Evolutionary conservation across 345 rosid genomes (phyloP).

Genomic region (Brassica carinata): DNA sequence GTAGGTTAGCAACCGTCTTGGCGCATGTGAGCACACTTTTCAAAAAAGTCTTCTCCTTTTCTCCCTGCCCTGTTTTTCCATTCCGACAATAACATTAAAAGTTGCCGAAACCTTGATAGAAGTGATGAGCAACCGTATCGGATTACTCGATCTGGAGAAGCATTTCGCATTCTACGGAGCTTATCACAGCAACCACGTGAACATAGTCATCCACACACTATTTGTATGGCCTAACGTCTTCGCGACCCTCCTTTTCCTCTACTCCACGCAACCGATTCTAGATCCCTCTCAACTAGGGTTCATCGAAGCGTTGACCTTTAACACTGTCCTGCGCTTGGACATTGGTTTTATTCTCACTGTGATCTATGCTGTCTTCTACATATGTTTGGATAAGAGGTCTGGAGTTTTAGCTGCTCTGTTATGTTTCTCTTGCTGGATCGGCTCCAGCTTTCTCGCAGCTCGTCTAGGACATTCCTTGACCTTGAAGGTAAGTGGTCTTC

Average conservation of each 20-base stretch:
- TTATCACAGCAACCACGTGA: conserved; percentile 68
- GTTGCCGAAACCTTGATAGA: background rate
- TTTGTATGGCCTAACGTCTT: conserved; percentile 85
- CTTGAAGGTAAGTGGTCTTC: conserved; percentile 72
- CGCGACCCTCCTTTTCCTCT: conserved; percentile 57
- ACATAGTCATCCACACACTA: conserved; percentile 63
- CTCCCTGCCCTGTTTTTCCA: background rate
- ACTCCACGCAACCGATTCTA: conserved; percentile 54
- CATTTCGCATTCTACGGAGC: conserved; percentile 89
- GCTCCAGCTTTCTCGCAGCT: conserved; percentile 55
- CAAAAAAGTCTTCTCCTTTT: background rate
- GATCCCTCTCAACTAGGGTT: conserved; percentile 42
- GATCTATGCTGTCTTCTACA: conserved; percentile 54
- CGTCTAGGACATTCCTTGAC: conserved; percentile 57
- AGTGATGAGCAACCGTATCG: conserved; percentile 41
- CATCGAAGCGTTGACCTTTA: conserved; percentile 30
- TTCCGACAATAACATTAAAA: background rate
- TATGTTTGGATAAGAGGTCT: conserved; percentile 66
- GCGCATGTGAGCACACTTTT: conserved; percentile 9
- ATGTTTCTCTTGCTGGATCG: conserved; percentile 73
- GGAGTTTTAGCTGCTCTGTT: conserved; percentile 76
- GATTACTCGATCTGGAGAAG: conserved; percentile 71
- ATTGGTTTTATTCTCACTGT: conserved; percentile 57
- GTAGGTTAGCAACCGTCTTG: background rate
- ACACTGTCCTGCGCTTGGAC: conserved; percentile 52